Conservation (phyloP, 352 stramenopile genomes). For the Globisporangium sylvaticum region DNA sequence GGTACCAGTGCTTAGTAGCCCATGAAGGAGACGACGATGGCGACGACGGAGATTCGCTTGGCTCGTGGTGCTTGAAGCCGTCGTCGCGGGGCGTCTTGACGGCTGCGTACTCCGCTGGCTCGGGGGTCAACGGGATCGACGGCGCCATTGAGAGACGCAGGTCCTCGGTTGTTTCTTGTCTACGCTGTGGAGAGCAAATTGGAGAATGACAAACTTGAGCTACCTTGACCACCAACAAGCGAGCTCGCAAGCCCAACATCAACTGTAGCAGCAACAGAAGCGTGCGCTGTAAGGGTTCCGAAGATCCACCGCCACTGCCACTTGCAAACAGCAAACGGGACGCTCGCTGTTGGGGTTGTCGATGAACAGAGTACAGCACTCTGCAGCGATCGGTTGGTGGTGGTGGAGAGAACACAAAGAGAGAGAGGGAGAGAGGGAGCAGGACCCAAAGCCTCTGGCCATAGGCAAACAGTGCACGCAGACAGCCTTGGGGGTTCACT, state of each 20-base stretch:
- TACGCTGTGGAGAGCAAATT: background rate
- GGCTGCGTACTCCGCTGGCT: background rate
- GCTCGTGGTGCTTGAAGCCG: background rate
- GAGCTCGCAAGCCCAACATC: background rate
- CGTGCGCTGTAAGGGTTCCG: background rate
- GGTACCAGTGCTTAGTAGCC: conserved; percentile 14
- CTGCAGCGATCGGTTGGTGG: too few relatives aligned
- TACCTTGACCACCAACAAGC: background rate
- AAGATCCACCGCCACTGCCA: too few relatives aligned
- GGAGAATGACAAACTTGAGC: background rate
- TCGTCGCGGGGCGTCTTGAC: background rate
- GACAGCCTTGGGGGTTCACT: too few relatives aligned
- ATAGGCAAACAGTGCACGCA: too few relatives aligned
- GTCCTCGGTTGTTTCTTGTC: background rate
- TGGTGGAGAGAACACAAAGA: too few relatives aligned
- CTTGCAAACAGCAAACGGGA: too few relatives aligned
- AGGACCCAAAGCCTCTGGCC: too few relatives aligned
- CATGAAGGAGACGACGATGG: background rate
- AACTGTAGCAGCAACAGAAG: too few relatives aligned
- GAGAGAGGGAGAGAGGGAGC: too few relatives aligned
- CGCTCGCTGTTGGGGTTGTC: too few relatives aligned
- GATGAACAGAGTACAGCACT: too few relatives aligned
- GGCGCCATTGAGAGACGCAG: background rate
- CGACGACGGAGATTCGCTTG: background rate
- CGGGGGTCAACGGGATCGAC: background rate